Conservation (phyloP, 2,329 filamentous ascomycete species). For the Fusarium nematophilum region DNA sequence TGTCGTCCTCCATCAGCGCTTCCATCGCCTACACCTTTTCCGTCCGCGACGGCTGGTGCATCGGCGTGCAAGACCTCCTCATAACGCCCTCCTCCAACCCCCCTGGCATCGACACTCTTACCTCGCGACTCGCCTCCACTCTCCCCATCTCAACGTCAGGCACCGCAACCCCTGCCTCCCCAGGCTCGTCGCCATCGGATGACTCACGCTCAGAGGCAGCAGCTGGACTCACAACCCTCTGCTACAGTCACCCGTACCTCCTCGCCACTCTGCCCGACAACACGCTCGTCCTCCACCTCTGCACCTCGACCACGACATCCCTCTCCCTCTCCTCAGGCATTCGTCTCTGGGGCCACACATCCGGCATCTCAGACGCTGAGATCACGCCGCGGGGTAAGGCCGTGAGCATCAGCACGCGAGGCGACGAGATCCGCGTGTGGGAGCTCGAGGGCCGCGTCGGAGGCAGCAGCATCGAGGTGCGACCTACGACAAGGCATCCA, state of each 20-base stretch:
- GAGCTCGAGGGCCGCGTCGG: constrained; percentile 80
- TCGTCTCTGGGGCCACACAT: constrained; percentile 91
- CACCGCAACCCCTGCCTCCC: too few relatives aligned
- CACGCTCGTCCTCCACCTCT: constrained; percentile 84
- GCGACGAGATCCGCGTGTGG: constrained; percentile 86
- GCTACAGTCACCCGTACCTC: constrained; percentile 85
- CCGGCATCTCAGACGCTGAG: constrained; percentile 85
- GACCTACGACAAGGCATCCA: constrained; percentile 50
- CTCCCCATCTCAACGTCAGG: constrained; percentile 45
- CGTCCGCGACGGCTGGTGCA: constrained; percentile 83
- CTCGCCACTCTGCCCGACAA: constrained; percentile 88
- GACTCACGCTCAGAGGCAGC: constrained; percentile 39
- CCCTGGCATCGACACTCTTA: constrained; percentile 48
- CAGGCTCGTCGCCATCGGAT: constrained; percentile 7
- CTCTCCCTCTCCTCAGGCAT: constrained; percentile 79
- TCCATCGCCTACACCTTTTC: constrained; percentile 89
- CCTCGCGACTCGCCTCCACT: constrained; percentile 52
- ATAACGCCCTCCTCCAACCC: constrained; percentile 54
- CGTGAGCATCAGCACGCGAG: constrained; percentile 86
- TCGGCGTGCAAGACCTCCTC: constrained; percentile 91
- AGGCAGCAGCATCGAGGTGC: constrained; percentile 66
- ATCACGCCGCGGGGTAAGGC: constrained; percentile 88
- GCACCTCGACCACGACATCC: constrained; percentile 75
- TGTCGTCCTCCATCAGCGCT: constrained; percentile 73
- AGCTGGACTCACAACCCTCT: constrained; percentile 70